A percentile compares a stretch with the other conserved stretches of the same genome.
Evolutionary conservation across 1,284 basidiomycete species (phyloP).

Genomic region (Chalciporus piperatoides): DNA sequence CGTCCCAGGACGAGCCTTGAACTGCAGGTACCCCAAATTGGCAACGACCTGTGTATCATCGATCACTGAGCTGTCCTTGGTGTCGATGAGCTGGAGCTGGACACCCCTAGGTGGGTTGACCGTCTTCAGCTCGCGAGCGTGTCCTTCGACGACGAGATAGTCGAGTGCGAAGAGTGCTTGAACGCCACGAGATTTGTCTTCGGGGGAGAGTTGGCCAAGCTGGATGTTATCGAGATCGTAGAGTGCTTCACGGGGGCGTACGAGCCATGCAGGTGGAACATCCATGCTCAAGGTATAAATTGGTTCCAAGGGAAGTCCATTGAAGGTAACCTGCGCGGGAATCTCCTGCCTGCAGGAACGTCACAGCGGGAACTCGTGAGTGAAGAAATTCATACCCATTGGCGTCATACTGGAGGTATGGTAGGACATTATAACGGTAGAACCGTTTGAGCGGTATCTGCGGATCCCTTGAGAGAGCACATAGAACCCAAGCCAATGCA

Average conservation of each 20-base stretch:
- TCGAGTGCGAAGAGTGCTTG: constrained; percentile 85
- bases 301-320: constrained; percentile 57
- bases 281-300: constrained; percentile 94
- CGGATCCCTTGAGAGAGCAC: background rate
- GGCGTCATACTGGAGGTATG: constrained; percentile 62
- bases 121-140: constrained; percentile 72
- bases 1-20: constrained; percentile 88
- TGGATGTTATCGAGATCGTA: constrained; percentile 98
- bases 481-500: background rate
- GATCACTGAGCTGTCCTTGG: constrained; percentile 42
- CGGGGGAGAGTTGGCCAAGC: constrained; percentile 59
- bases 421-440: constrained; percentile 76
- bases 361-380: background rate
- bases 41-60: constrained; percentile 90
- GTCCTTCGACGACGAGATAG: constrained; percentile 90
- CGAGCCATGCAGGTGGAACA: constrained; percentile 87
- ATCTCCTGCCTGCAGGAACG: constrained; percentile 46
- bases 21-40: constrained; percentile 95
- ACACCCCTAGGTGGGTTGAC: constrained; percentile 75
- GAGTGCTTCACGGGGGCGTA: constrained; percentile 82
- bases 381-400: constrained; percentile 52
- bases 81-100: constrained; percentile 69
- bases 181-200: constrained; percentile 56
- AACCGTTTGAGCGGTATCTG: constrained; percentile 93
- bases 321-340: constrained; percentile 48